These are phyloP conservation scores for Alnus rubra DNA, from an alignment of 306 rosid genomes.

Conservation along the genomic window DNA sequence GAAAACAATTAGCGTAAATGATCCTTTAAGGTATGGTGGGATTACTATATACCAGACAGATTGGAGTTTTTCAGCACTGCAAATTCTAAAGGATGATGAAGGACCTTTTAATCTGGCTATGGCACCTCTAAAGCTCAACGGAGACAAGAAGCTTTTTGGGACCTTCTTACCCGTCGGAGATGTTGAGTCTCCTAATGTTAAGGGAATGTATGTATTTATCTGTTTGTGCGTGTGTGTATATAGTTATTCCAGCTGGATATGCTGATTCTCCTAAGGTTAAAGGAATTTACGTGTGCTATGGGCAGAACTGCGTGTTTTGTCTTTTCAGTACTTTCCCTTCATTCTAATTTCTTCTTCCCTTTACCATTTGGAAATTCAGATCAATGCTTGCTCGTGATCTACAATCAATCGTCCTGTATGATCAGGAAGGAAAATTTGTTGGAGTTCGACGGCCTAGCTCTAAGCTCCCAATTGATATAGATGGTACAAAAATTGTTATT, in stretches of 20 bases:
- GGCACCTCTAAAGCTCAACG: constrained; percentile 90
- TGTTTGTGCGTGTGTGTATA: neutral
- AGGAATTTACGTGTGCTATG: neutral
- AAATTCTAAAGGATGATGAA: constrained; percentile 77
- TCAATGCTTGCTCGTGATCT: constrained; percentile 98
- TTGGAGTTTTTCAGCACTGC: constrained; percentile 89
- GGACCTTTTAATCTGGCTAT: constrained; percentile 94
- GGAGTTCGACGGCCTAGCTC: constrained; percentile 91
- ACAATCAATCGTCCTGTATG: constrained; percentile 83
- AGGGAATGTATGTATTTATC: constrained; percentile 76
- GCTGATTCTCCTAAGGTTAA: neutral
- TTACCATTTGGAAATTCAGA: constrained; percentile 46
- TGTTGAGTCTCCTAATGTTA: constrained; percentile 63
- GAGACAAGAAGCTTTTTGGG: constrained; percentile 93
- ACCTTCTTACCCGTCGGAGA: constrained; percentile 89
- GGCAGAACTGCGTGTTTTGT: no score
- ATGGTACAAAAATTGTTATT: constrained; percentile 65
- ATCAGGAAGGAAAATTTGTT: constrained; percentile 79
- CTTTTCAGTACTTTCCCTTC: constrained; percentile 6
- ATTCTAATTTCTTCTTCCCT: constrained; percentile 17
- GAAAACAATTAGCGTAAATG: constrained; percentile 90
- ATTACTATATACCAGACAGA: constrained; percentile 94
- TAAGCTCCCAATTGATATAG: constrained; percentile 80
- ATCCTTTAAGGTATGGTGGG: constrained; percentile 83
- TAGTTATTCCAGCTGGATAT: neutral